A percentile compares a stretch with the other conserved stretches of the same genome.
phyloP scores from a whole-genome alignment of 2,329 filamentous ascomycete species.

The Ilyonectria robusta region DNA sequence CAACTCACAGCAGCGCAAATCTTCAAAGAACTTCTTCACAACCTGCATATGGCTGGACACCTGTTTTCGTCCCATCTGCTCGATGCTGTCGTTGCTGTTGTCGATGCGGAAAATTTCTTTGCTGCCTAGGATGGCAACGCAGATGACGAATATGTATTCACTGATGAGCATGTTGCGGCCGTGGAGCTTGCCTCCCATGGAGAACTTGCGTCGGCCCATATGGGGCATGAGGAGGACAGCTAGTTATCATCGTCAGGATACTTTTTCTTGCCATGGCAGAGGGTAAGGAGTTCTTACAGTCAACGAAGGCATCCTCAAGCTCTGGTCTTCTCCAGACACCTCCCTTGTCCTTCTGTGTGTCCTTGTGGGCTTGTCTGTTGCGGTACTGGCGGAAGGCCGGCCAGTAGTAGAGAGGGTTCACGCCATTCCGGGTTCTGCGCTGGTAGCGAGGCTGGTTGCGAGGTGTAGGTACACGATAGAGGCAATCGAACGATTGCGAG shows the following conservation, averaged over 20 bases:
- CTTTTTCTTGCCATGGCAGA: not conserved
- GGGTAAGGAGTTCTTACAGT: slow-evolving; percentile 63
- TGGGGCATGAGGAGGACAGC: slow-evolving; percentile 76
- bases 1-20: slow-evolving; percentile 73
- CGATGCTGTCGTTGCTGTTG: slow-evolving; percentile 60
- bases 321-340: slow-evolving; percentile 68
- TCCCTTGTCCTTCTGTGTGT: slow-evolving; percentile 70
- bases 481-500: slow-evolving; percentile 62
- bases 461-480: slow-evolving; percentile 56
- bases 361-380: slow-evolving; percentile 75
- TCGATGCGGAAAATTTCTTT: slow-evolving; percentile 61
- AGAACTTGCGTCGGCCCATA: slow-evolving; percentile 77
- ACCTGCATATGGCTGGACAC: slow-evolving; percentile 81
- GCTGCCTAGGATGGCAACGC: slow-evolving; percentile 56
- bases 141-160: slow-evolving; percentile 72
- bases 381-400: slow-evolving; percentile 77
- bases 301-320: slow-evolving; percentile 76
- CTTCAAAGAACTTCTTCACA: slow-evolving; percentile 75
- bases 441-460: slow-evolving; percentile 55
- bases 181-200: slow-evolving; percentile 73
- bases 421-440: slow-evolving; percentile 54
- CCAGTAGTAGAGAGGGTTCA: slow-evolving; percentile 74
- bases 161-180: slow-evolving; percentile 80
- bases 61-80: slow-evolving; percentile 71
- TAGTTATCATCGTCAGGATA: slow-evolving; percentile 52